Percentiles rank a stretch among this genome's conserved stretches.
Conservation (phyloP, 2,329 filamentous ascomycete species). For the Xylariomycetidae sp. region DNA sequence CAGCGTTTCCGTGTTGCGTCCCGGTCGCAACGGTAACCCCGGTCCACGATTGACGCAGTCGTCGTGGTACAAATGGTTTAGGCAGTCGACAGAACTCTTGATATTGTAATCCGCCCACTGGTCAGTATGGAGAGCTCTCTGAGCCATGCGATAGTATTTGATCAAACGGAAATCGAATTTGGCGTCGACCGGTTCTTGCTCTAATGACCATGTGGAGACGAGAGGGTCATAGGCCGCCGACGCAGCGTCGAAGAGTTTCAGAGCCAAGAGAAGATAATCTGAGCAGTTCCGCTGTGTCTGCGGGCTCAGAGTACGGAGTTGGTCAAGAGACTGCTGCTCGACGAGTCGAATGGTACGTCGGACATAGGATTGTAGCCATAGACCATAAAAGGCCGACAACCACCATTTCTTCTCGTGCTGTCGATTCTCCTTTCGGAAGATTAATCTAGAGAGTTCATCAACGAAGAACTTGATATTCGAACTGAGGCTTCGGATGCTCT, state of each 20-base stretch:
- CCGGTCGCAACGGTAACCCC: too few species aligned
- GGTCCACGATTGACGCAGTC: too few species aligned
- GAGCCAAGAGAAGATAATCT: slow-evolving; percentile 9
- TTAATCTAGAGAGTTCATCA: slow-evolving; percentile 13
- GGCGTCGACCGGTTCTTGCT: slow-evolving; percentile 11
- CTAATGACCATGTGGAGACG: slow-evolving; percentile 13
- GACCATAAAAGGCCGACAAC: slow-evolving; percentile 14
- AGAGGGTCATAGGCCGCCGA: slow-evolving; percentile 15
- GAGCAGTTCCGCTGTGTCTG: slow-evolving; percentile 7
- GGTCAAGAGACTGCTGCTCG: slow-evolving; percentile 3
- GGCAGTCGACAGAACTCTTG: slow-evolving; percentile 8
- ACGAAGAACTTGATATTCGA: slow-evolving; percentile 10
- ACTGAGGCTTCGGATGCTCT: slow-evolving; percentile 8
- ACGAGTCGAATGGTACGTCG: slow-evolving; percentile 12
- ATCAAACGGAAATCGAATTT: slow-evolving; percentile 13
- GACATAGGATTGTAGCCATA: slow-evolving; percentile 15
- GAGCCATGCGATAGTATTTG: slow-evolving; percentile 16
- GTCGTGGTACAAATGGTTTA: slow-evolving; percentile 10
- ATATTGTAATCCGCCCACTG: slow-evolving; percentile 5
- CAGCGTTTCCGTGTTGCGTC: too few species aligned
- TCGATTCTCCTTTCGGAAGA: slow-evolving; percentile 14
- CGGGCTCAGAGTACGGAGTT: neutral
- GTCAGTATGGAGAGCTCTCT: slow-evolving; percentile 10
- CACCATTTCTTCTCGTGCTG: slow-evolving; percentile 15
- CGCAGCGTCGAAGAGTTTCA: slow-evolving; percentile 15